Percentiles rank a stretch among this genome's conserved stretches.
These are phyloP conservation scores for Beauveria brongniartii DNA, from an alignment of 2,329 filamentous ascomycete species.

Conservation along the genomic window DNA sequence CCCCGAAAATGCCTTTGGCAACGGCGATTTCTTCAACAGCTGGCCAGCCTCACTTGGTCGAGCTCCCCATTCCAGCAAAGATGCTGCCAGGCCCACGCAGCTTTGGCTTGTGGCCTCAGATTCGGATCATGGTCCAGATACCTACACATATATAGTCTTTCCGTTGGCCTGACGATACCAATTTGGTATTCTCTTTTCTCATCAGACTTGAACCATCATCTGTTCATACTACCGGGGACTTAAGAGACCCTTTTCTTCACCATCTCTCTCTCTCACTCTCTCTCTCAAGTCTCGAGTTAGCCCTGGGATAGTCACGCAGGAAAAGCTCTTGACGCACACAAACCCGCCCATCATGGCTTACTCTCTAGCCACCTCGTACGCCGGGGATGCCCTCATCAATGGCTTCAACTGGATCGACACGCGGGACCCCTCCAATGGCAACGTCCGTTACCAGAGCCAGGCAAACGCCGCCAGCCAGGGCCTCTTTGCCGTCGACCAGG, in stretches of 20 bases:
- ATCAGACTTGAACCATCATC: background rate
- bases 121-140: background rate
- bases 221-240: constrained; percentile 1
- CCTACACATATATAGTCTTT: constrained; percentile 4
- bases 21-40: background rate
- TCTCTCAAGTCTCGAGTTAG: background rate
- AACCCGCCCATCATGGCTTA: constrained; percentile 27
- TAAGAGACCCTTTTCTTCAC: background rate
- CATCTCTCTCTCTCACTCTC: background rate
- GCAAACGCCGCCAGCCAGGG: constrained; percentile 30
- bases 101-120: background rate
- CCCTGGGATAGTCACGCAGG: background rate
- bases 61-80: constrained; percentile 2
- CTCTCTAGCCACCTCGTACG: constrained; percentile 34
- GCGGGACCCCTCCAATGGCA: constrained; percentile 57
- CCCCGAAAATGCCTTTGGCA: background rate
- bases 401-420: constrained; percentile 43
- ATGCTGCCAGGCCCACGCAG: background rate
- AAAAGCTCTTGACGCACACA: background rate
- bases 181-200: background rate
- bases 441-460: constrained; percentile 46
- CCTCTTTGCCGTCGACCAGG: constrained; percentile 34
- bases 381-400: constrained; percentile 34
- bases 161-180: background rate
- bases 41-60: constrained; percentile 4